phyloP scores from a whole-genome alignment of 768 basidiomycete species.

The Suillus cothurnatus region DNA sequence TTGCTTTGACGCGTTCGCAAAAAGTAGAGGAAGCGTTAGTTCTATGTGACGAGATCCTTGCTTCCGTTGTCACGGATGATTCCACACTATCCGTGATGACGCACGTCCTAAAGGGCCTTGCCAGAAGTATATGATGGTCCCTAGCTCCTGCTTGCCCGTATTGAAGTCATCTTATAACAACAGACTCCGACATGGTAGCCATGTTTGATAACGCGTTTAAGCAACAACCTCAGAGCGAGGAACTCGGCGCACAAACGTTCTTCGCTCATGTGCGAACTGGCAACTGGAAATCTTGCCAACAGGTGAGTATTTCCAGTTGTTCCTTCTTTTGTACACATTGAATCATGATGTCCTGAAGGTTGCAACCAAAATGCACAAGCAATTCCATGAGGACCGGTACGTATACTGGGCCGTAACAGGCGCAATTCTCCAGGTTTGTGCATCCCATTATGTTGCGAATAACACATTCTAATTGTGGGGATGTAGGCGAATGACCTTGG shows the following conservation, averaged over 20 bases:
- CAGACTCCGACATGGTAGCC: constrained; percentile 75
- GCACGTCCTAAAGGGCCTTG: constrained; percentile 79
- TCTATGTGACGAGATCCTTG: constrained; percentile 80
- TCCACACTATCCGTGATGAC: constrained; percentile 77
- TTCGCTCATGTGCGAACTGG: constrained; percentile 79
- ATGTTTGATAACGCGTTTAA: constrained; percentile 91
- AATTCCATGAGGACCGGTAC: constrained; percentile 80
- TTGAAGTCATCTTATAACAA: constrained; percentile 1
- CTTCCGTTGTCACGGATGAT: constrained; percentile 72
- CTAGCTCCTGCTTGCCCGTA: neutral
- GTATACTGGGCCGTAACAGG: constrained; percentile 84
- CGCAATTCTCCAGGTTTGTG: constrained; percentile 71
- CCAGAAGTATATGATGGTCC: constrained; percentile 50
- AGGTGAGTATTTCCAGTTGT: constrained; percentile 44
- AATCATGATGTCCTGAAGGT: constrained; percentile 45
- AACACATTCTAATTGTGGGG: neutral
- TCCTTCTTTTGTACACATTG: constrained; percentile 8
- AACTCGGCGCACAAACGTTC: constrained; percentile 82
- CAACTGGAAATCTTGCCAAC: constrained; percentile 87
- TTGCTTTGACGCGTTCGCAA: constrained; percentile 81
- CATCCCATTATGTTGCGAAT: neutral
- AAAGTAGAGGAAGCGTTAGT: constrained; percentile 83
- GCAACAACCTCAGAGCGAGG: constrained; percentile 78
- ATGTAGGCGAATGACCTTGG: constrained; percentile 70
- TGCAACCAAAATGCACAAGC: constrained; percentile 80